Evolutionary conservation across 129 eudicot genomes (phyloP).

Genomic region (Helianthus annuus): DNA sequence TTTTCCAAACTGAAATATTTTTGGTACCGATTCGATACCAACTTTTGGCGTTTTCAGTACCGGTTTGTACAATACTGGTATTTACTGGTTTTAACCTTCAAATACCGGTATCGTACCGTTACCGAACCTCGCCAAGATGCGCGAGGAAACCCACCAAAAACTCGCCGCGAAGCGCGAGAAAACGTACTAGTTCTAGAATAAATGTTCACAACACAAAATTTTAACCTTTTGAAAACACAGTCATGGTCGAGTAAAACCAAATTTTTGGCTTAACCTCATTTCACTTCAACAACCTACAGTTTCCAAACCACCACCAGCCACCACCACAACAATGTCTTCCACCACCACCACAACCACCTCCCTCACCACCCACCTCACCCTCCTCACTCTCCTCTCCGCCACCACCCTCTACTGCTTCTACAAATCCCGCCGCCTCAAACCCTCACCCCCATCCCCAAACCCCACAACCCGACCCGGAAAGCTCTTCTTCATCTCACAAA

Average conservation of each 20-base stretch:
- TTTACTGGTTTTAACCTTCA: too few relatives aligned
- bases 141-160: too few relatives aligned
- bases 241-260: neutral
- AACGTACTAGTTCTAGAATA: too few relatives aligned
- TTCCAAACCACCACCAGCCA: slow-evolving; percentile 16
- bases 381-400: slow-evolving; percentile 79
- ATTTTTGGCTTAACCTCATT: neutral
- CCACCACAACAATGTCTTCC: slow-evolving; percentile 26
- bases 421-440: slow-evolving; percentile 71
- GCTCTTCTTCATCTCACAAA: slow-evolving; percentile 65
- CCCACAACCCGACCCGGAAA: slow-evolving; percentile 48
- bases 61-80: too few relatives aligned
- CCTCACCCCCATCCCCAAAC: slow-evolving; percentile 14
- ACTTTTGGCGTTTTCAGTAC: too few relatives aligned
- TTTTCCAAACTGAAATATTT: too few relatives aligned
- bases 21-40: too few relatives aligned
- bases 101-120: too few relatives aligned
- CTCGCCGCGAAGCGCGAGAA: too few relatives aligned
- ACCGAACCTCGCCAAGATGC: too few relatives aligned
- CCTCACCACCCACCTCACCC: slow-evolving; percentile 53
- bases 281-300: neutral
- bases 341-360: slow-evolving; percentile 32
- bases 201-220: too few relatives aligned
- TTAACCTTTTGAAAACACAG: too few relatives aligned
- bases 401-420: slow-evolving; percentile 75